Percentiles rank a stretch among this genome's conserved stretches.
phyloP scores from a whole-genome alignment of 1,284 basidiomycete species.

The Neolentinus lepideus region DNA sequence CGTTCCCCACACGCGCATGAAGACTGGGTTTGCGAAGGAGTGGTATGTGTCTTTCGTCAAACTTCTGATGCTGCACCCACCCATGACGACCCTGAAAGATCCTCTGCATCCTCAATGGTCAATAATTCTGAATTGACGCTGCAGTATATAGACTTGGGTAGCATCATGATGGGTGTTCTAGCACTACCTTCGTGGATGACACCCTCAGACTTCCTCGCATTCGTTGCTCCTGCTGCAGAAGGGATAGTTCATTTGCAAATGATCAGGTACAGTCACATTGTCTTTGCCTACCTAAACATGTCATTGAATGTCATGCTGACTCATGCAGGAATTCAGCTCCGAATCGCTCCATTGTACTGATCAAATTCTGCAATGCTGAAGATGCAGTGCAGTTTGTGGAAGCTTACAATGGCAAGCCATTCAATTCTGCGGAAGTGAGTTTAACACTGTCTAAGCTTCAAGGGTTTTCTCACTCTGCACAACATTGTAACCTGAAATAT shows the following conservation, averaged over 20 bases:
- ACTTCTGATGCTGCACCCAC: conserved; percentile 33
- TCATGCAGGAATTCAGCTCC: conserved; percentile 73
- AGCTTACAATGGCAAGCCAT: conserved; percentile 84
- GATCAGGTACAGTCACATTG: conserved; percentile 54
- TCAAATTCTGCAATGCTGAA: conserved; percentile 76
- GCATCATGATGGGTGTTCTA: conserved; percentile 78
- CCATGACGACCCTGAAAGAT: conserved; percentile 21
- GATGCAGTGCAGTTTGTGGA: conserved; percentile 83
- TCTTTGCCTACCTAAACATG: conserved; percentile 4
- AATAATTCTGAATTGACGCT: conserved; percentile 18
- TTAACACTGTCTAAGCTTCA: conserved; percentile 21
- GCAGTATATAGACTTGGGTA: conserved; percentile 28
- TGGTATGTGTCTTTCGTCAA: conserved; percentile 63
- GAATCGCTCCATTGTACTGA: conserved; percentile 83
- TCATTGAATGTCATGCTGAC: background rate
- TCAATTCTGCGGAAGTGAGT: conserved; percentile 81
- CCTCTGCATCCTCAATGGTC: conserved; percentile 15
- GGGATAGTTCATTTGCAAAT: conserved; percentile 86
- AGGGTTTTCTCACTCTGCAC: conserved; percentile 9
- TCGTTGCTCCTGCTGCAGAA: conserved; percentile 84
- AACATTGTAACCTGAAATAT: conserved; percentile 64
- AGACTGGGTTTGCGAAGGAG: conserved; percentile 66
- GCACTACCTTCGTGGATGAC: conserved; percentile 94
- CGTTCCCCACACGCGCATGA: conserved; percentile 39
- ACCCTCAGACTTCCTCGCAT: conserved; percentile 85